Evolutionary conservation across 371 early-diverging fungal genomes (phyloP), one percentile per base, ranked within the genome.

Genomic region (Synchytrium microbalum): DNA sequence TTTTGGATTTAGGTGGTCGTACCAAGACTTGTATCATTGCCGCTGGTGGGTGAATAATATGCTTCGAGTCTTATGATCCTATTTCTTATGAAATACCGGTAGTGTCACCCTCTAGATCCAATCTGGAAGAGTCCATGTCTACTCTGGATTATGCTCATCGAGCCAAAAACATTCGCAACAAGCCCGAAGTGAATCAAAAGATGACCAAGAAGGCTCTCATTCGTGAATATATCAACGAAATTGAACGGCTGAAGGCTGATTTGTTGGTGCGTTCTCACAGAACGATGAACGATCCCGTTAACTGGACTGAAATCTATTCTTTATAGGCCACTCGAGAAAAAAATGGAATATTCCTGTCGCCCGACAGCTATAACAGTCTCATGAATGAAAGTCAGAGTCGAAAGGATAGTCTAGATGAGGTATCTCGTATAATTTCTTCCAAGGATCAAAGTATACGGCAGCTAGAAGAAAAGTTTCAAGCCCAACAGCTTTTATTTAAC

Each of bases 1-100:
- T 26, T n/a, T 5, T 60, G 30, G 28, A 24, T 59, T 57, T 60
- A 72, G 75, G 93, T 62, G 97, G 97, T 0, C 76, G 86, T 26
- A 92, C 96, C 14, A 92, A 95, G 68, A 93, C 96, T 0, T 90
- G 93, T 62, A 94, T 98, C 67, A 91, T 97, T 57, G 97, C 96
- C 13, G 75, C 75, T n/a, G 73, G 73, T 72, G 38, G 32, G 23
- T 38, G 19, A 5, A 23, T 27, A 19, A 27, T 54, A 29, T 24
- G 55, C 27, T 56, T 30, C 31, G 2, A 23, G 27, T 63, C n/a
- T 19, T 16, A 38, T 54, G 3, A 27, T 58, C 56, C 24, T 8
- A 51, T 64, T 51, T 29, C n/a, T n/a, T n/a, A n/a, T n/a, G n/a
- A n/a, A n/a, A n/a, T 19, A 19, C 46, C 46, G 24, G 92, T 89